These are phyloP conservation scores for Phragmites australis DNA, from an alignment of 176 grass and related monocot species.

Conservation along the genomic window DNA sequence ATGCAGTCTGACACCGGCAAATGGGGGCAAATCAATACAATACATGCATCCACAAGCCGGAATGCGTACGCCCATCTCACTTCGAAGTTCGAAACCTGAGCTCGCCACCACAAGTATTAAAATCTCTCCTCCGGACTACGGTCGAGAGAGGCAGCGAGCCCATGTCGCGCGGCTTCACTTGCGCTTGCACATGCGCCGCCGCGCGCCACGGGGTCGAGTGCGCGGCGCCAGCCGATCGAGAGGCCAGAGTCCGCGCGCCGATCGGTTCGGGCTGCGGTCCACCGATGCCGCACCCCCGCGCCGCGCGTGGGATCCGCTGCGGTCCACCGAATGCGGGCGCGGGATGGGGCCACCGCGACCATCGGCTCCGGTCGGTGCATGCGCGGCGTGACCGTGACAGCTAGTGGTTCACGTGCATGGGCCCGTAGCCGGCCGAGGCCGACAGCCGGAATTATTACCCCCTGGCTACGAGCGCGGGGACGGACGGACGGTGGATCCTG, in stretches of 20 bases:
- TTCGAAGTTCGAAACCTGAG: background rate
- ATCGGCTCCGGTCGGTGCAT: slow-evolving; percentile 25
- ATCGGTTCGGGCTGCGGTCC: background rate
- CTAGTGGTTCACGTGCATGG: slow-evolving; percentile 28
- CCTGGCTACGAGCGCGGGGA: background rate
- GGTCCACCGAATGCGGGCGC: background rate
- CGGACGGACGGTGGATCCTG: background rate
- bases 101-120: background rate
- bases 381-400: slow-evolving; percentile 18
- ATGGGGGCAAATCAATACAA: background rate
- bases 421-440: background rate
- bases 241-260: background rate
- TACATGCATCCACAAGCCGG: background rate
- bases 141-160: background rate
- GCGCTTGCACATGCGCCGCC: background rate
- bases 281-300: background rate
- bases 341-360: background rate
- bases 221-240: background rate
- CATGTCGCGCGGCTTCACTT: background rate
- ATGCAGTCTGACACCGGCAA: slow-evolving; percentile 9
- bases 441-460: slow-evolving; percentile 5
- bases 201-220: background rate
- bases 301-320: slow-evolving; percentile 4
- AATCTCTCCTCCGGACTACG: background rate
- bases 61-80: background rate